Percentiles rank a stretch among this genome's conserved stretches.
Conservation (phyloP, 306 rosid genomes). For the Styphnolobium japonicum region DNA sequence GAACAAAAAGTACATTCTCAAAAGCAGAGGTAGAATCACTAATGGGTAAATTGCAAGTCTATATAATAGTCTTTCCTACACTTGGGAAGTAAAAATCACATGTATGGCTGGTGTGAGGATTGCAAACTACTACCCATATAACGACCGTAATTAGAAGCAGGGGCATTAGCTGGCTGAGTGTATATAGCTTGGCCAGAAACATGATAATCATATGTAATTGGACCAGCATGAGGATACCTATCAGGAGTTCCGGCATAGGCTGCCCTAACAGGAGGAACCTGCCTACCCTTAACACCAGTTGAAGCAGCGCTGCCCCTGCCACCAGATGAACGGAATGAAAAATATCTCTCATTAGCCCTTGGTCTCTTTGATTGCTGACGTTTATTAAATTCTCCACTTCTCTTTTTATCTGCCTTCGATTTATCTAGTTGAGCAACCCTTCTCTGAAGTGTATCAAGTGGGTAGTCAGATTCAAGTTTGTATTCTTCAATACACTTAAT, state of each 20-base stretch:
- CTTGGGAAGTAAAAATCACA: slow-evolving; percentile 32
- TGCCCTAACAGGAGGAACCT: slow-evolving; percentile 46
- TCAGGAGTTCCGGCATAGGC: slow-evolving; percentile 45
- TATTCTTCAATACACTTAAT: slow-evolving; percentile 61
- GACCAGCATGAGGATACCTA: slow-evolving; percentile 41
- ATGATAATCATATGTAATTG: slow-evolving; percentile 46
- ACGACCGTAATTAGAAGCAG: slow-evolving; percentile 49
- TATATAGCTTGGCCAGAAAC: slow-evolving; percentile 55
- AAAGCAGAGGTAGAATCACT: not conserved
- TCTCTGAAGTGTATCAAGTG: slow-evolving; percentile 73
- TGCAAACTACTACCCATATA: slow-evolving; percentile 54
- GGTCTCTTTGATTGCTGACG: slow-evolving; percentile 60
- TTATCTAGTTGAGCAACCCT: slow-evolving; percentile 72
- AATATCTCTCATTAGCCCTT: slow-evolving; percentile 46
- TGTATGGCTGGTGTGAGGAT: slow-evolving; percentile 55
- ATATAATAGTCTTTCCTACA: slow-evolving; percentile 9
- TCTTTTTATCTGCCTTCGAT: slow-evolving; percentile 58
- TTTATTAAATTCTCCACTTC: slow-evolving; percentile 49
- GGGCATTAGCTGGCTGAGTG: slow-evolving; percentile 39
- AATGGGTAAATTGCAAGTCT: slow-evolving; percentile 17
- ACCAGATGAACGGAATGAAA: slow-evolving; percentile 44
- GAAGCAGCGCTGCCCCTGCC: slow-evolving; percentile 26
- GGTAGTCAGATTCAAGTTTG: slow-evolving; percentile 69
- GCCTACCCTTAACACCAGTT: slow-evolving; percentile 39
- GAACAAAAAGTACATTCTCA: slow-evolving; percentile 4